Evolutionary conservation across 1,284 basidiomycete species (phyloP).

Genomic region (Moesziomyces sp.): DNA sequence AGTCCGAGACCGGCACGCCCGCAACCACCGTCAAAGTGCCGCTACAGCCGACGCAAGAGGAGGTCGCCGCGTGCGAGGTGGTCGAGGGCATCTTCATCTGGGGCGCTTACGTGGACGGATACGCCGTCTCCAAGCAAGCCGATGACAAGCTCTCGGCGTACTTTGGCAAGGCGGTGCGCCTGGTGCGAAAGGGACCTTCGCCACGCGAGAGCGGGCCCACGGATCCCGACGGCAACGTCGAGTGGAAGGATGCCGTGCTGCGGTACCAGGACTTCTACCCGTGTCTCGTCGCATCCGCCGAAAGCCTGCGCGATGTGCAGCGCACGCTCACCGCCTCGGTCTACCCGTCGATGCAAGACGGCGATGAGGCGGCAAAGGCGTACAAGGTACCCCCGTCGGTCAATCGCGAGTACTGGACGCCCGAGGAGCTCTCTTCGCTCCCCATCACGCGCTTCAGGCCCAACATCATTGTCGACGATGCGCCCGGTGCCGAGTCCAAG

Average conservation of each 20-base stretch:
- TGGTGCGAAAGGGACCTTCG: conserved; percentile 57
- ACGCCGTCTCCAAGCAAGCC: conserved; percentile 55
- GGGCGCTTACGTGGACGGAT: conserved; percentile 54
- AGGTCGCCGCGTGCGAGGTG: conserved; percentile 45
- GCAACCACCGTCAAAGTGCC: conserved; percentile 32
- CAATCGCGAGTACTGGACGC: conserved; percentile 56
- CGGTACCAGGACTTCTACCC: conserved; percentile 59
- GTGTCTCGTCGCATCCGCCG: conserved; percentile 48
- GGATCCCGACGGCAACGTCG: conserved; percentile 35
- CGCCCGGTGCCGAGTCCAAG: conserved; percentile 4
- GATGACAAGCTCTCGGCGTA: conserved; percentile 52
- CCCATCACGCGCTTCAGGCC: conserved; percentile 57
- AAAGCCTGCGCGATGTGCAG: conserved; percentile 53
- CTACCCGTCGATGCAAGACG: conserved; percentile 26
- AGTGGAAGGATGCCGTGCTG: conserved; percentile 36
- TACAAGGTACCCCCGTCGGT: conserved; percentile 47
- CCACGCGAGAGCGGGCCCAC: conserved; percentile 34
- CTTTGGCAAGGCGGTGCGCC: conserved; percentile 56
- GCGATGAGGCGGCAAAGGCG: conserved; percentile 7
- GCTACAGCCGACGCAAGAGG: conserved; percentile 39
- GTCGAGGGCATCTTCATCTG: conserved; percentile 57
- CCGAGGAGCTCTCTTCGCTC: conserved; percentile 45
- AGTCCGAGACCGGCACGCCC: conserved; percentile 37
- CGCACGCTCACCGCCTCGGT: conserved; percentile 51
- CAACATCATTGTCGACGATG: conserved; percentile 57